These are phyloP conservation scores for Epichloe typhina DNA, from an alignment of 2,329 filamentous ascomycete genomes.

Conservation along the genomic window DNA sequence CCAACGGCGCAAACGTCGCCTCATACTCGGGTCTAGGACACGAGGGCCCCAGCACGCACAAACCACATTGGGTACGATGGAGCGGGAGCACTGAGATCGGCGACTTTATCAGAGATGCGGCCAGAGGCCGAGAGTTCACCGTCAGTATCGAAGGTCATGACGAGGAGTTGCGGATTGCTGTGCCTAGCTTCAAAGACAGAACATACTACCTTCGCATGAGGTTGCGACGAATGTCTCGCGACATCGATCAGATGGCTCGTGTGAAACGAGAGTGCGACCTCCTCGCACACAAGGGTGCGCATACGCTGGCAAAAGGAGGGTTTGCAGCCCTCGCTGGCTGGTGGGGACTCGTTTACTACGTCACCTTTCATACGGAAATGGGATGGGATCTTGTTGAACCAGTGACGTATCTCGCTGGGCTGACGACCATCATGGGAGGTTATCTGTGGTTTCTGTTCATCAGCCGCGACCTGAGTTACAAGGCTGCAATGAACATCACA, in stretches of 20 bases:
- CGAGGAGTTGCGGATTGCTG: conserved; percentile 58
- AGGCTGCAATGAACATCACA: conserved; percentile 75
- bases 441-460: conserved; percentile 93
- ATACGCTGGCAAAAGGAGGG: conserved; percentile 64
- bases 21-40: conserved; percentile 59
- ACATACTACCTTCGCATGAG: conserved; percentile 76
- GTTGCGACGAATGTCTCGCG: conserved; percentile 55
- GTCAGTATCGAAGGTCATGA: conserved; percentile 62
- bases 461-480: conserved; percentile 79
- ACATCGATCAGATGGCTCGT: conserved; percentile 55
- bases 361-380: conserved; percentile 57
- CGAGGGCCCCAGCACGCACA: conserved; percentile 34
- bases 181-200: conserved; percentile 81
- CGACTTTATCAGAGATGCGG: conserved; percentile 86
- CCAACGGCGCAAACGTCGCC: conserved; percentile 52
- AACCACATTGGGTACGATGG: conserved; percentile 65
- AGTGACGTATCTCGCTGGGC: conserved; percentile 77
- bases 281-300: conserved; percentile 63
- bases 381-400: conserved; percentile 91
- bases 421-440: conserved; percentile 74
- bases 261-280: conserved; percentile 73
- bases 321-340: conserved; percentile 61
- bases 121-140: conserved; percentile 70
- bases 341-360: conserved; percentile 72
- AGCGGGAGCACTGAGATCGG: conserved; percentile 80